Evolutionary conservation across 1,139 yeast genomes (phyloP), one percentile per base, ranked within the genome.

Genomic region (Hyphopichia buzzinii): DNA sequence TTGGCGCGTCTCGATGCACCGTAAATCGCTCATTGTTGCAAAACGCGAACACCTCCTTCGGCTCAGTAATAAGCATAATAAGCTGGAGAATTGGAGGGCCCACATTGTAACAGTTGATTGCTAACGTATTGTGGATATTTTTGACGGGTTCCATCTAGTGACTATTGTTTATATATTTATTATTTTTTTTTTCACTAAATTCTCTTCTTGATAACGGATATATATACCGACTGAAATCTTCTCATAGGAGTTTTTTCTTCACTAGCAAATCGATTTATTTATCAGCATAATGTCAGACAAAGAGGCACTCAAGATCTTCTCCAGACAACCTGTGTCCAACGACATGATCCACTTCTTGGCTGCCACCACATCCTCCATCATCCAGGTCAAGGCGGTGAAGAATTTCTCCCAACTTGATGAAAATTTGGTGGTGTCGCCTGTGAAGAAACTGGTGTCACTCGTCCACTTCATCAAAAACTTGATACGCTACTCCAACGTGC

Each of bases 341-440:
- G 84, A 85, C 41, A 90, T 90, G 97, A 78, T 90, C 34, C 74
- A 77, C 41, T 84, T 83, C 54, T 71, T 90, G 47, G 96, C 84
- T 8, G 72, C 86, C 25, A 84, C 95, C 35, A 87, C 97, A 19
- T 71, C 73, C 42, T 80, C 95, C 6, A 85, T 90, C 42, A 85
- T 90, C 48, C 81, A 79, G 48, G 72, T 79, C 22, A 72, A 71
- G 44, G 50, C 55, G 21, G 29, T 56, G 39, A 38, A 50, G 35
- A 57, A 37, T 39, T 61, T 34, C 38, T 54, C 35, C 25, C 43
- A 39, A 14, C 34, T 48, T 26, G 34, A 42, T 28, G 29, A 44
- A 34, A 38, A 41, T 45, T 28, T 48, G 40, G 43, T 59, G 33
- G 58, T 62, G 25, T 50, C 56, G 31, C 65, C 64, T 6, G 47